Percentiles rank a stretch among this genome's conserved stretches.
These are phyloP conservation scores for Nannizziopsis arthrosporioides DNA, from an alignment of 2,329 filamentous ascomycete species.

Conservation along the genomic window DNA sequence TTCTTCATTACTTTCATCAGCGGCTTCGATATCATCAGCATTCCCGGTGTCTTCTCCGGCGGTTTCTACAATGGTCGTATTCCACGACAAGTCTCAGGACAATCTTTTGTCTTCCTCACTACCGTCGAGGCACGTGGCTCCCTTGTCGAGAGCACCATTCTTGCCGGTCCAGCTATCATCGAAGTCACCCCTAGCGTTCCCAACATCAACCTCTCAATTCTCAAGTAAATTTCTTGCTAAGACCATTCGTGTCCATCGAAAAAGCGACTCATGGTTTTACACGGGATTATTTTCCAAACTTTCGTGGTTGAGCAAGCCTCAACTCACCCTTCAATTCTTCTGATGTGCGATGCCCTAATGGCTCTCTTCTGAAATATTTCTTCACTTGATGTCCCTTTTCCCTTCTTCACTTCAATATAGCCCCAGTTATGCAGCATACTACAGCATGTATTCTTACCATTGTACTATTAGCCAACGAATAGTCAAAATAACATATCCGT, in stretches of 20 bases:
- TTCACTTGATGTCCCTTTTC: not conserved
- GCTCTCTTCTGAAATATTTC: not conserved
- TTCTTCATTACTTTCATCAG: slow-evolving; percentile 17
- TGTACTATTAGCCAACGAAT: slow-evolving; percentile 9
- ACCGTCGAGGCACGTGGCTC: slow-evolving; percentile 13
- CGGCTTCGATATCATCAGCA: slow-evolving; percentile 19
- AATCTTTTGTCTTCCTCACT: slow-evolving; percentile 24
- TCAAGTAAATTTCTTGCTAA: not conserved
- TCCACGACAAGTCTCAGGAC: slow-evolving; percentile 20
- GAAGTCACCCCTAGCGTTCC: slow-evolving; percentile 18
- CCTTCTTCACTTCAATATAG: not conserved
- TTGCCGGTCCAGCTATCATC: slow-evolving; percentile 25
- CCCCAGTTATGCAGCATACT: slow-evolving; percentile 6
- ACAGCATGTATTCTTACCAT: slow-evolving; percentile 6
- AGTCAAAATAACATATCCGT: slow-evolving; percentile 9
- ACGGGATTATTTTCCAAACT: not conserved
- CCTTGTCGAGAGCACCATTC: slow-evolving; percentile 21
- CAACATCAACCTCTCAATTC: slow-evolving; percentile 7
- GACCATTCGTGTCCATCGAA: not conserved
- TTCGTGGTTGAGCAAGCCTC: slow-evolving; percentile 7
- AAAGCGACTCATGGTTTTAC: not conserved
- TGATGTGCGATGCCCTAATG: slow-evolving; percentile 7
- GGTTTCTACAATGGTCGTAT: slow-evolving; percentile 18
- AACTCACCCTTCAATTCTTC: slow-evolving; percentile 8
- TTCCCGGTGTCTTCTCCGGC: slow-evolving; percentile 13